Percentiles rank a stretch among this genome's conserved stretches.
Evolutionary conservation across 495 filamentous ascomycete species (phyloP).

Genomic region (Hyaloscypha bicolor): DNA sequence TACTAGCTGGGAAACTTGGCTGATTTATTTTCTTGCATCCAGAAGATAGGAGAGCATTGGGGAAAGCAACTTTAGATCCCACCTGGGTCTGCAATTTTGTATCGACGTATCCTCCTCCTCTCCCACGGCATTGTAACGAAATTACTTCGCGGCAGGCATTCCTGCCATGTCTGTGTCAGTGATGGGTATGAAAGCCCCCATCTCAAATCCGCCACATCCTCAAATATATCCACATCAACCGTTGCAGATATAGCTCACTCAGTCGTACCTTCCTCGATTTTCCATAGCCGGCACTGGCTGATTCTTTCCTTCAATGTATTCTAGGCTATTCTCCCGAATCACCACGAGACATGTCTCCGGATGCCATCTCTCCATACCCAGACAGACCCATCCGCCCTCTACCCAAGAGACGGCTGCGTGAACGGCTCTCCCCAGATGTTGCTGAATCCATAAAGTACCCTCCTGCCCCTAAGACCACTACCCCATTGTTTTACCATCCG

Average conservation of each 20-base stretch:
- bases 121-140: conserved; percentile 6
- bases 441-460: conserved; percentile 83
- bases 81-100: neutral
- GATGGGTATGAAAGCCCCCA: conserved; percentile 26
- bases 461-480: conserved; percentile 63
- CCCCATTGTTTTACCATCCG: conserved; percentile 76
- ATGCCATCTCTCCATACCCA: conserved; percentile 77
- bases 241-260: conserved; percentile 3
- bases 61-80: conserved; percentile 24
- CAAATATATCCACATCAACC: neutral
- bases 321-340: conserved; percentile 33
- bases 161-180: conserved; percentile 26
- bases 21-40: conserved; percentile 27
- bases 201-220: conserved; percentile 7
- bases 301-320: conserved; percentile 18
- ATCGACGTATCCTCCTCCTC: neutral
- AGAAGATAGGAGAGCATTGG: conserved; percentile 27
- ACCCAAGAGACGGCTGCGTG: conserved; percentile 82
- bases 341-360: conserved; percentile 58
- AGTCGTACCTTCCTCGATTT: neutral
- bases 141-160: conserved; percentile 5
- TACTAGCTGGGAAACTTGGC: conserved; percentile 18
- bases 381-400: conserved; percentile 92
- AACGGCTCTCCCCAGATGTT: conserved; percentile 80
- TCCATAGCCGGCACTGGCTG: conserved; percentile 16